Evolutionary conservation across 129 eudicot genomes (phyloP).

Genomic region (Deinandra increscens): DNA sequence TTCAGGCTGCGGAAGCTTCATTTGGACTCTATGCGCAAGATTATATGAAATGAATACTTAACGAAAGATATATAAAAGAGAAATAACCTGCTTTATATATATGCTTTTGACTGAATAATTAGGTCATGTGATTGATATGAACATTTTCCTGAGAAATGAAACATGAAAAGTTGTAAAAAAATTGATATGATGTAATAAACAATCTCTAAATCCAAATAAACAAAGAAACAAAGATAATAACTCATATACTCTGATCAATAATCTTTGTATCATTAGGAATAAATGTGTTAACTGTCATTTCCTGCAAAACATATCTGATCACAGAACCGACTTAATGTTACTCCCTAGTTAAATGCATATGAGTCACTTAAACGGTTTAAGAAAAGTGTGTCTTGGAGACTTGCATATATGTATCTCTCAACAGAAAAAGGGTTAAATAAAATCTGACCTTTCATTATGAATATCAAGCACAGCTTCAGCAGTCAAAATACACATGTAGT

Average conservation of each 20-base stretch:
- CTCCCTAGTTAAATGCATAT: too few species aligned
- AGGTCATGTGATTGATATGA: slow-evolving; percentile 86
- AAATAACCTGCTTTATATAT: slow-evolving; percentile 67
- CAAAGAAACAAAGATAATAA: slow-evolving; percentile 4
- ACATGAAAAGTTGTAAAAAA: neutral
- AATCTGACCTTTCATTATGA: neutral
- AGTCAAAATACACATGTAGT: too few species aligned
- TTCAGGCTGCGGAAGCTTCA: neutral
- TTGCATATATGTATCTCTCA: neutral
- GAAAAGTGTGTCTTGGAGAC: slow-evolving; percentile 7
- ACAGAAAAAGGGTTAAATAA: slow-evolving; percentile 34
- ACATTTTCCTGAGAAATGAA: slow-evolving; percentile 59
- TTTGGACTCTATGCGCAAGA: neutral
- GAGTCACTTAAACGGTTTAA: too few species aligned
- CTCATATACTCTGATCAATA: slow-evolving; percentile 47
- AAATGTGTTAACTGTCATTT: slow-evolving; percentile 85
- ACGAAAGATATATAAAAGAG: neutral
- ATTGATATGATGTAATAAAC: neutral
- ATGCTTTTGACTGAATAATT: slow-evolving; percentile 97
- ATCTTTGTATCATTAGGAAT: slow-evolving; percentile 88
- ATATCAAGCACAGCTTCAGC: too few species aligned
- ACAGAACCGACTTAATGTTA: slow-evolving; percentile 15
- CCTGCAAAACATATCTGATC: slow-evolving; percentile 61
- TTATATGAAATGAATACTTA: slow-evolving; percentile 5
- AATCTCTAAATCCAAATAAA: slow-evolving; percentile 5